Conservation (phyloP, 805 yeast species). For the Komagataella kurtzmanii region DNA sequence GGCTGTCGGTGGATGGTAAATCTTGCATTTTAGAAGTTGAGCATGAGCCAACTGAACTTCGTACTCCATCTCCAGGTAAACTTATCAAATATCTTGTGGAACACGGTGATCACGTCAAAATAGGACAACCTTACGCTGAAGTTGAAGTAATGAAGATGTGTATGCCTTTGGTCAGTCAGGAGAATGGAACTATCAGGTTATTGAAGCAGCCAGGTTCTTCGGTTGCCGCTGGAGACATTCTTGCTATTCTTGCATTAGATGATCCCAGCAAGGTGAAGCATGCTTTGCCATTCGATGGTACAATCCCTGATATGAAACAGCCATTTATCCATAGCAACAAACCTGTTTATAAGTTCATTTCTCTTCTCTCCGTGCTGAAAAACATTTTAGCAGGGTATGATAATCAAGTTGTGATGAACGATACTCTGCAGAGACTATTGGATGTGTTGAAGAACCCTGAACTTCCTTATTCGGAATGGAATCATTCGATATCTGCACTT, state of each 20-base stretch:
- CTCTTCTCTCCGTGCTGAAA: constrained; percentile 43
- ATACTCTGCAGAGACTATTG: constrained; percentile 62
- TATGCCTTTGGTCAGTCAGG: constrained; percentile 92
- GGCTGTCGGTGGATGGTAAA: constrained; percentile 89
- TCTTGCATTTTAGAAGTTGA: constrained; percentile 90
- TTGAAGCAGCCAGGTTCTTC: constrained; percentile 98
- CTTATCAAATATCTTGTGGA: constrained; percentile 87
- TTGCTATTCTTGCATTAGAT: constrained; percentile 88
- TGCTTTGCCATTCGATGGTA: constrained; percentile 90
- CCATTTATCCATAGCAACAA: constrained; percentile 76
- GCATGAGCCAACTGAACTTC: constrained; percentile 95
- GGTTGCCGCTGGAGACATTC: constrained; percentile 89
- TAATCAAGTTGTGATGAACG: constrained; percentile 86
- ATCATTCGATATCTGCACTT: constrained; percentile 69
- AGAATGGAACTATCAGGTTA: constrained; percentile 83
- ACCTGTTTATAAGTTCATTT: constrained; percentile 62
- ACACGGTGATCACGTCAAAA: constrained; percentile 81
- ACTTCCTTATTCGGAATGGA: constrained; percentile 92
- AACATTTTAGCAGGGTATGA: constrained; percentile 87
- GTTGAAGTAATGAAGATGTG: constrained; percentile 99
- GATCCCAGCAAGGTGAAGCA: constrained; percentile 97
- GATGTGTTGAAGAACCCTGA: constrained; percentile 65
- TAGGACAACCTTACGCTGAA: constrained; percentile 95
- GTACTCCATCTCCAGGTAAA: constrained; percentile 99
- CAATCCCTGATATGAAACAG: constrained; percentile 78